These are phyloP conservation scores for Oenanthe javanica DNA, from an alignment of 140 eudicot genomes.

Conservation along the genomic window DNA sequence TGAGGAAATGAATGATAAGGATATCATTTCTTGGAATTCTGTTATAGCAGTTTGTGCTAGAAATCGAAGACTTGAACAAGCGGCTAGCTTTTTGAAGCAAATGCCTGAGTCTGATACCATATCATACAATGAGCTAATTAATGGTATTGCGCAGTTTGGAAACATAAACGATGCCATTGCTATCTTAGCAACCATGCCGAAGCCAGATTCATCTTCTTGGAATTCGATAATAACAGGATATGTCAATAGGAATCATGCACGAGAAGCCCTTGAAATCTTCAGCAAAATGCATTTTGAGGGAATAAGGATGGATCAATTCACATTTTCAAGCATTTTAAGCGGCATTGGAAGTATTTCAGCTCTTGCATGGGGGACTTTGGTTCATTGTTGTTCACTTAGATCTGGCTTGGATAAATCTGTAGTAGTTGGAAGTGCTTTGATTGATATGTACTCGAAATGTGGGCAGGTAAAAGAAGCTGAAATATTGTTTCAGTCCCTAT, in stretches of 20 bases:
- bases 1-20: constrained; percentile 33
- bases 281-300: constrained; percentile 43
- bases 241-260: constrained; percentile 40
- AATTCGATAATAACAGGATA: constrained; percentile 71
- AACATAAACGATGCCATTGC: constrained; percentile 49
- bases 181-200: constrained; percentile 40
- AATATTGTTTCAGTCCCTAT: constrained; percentile 32
- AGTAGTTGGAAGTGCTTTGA: constrained; percentile 62
- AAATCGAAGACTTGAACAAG: constrained; percentile 51
- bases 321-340: constrained; percentile 62
- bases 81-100: constrained; percentile 30
- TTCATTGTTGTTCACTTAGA: constrained; percentile 56
- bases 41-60: constrained; percentile 61
- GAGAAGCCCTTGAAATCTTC: constrained; percentile 49
- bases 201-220: constrained; percentile 81
- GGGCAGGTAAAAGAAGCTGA: constrained; percentile 50
- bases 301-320: constrained; percentile 52
- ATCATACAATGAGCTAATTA: constrained; percentile 65
- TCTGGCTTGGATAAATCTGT: constrained; percentile 37
- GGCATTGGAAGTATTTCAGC: constrained; percentile 54
- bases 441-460: constrained; percentile 73
- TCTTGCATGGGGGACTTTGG: constrained; percentile 43
- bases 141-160: constrained; percentile 65
- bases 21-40: constrained; percentile 70
- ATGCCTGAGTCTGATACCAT: constrained; percentile 74